Base-by-base conservation (phyloP, 352 stramenopile genomes). In the Phytophthora syringae region DNA sequence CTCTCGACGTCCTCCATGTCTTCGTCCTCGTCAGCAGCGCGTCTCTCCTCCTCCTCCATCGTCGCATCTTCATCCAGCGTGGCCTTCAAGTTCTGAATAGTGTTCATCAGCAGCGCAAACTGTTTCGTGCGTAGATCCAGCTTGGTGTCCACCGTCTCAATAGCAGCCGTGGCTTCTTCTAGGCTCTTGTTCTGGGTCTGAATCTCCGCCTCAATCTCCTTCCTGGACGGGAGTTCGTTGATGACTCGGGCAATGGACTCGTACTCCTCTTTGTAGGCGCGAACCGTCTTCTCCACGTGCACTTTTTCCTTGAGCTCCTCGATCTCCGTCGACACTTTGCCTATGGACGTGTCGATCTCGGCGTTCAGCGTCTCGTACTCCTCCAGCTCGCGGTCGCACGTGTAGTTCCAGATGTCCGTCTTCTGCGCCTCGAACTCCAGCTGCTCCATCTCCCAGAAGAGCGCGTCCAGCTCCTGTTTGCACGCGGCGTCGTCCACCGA, bases 241-340 rank as follows among this genome's bases (percentile, higher is more conserved):
- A 96, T 82, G 3, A 93, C 82, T 15, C 85, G 70, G 32, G 88
- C 86, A 50, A 93, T 87, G 16, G 84, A 91, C 64, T 96, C 88
- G 70, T 96, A 96, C 63, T 95, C 88, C 61, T 96, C 86, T 60
- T 96, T 96, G 68, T 95, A 95, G 27, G 79, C 80, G 7, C 86
- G 82, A 18, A 95, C 72, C 0, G 72, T 86, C 62, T 87, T 90
- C 55, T 96, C 86, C 22, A 84, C 75, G 39, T 84, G 79, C 51
- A 96, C 82, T 27, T 89, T 87, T 12, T 62, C 54, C 71, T 94
- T 92, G 43, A 96, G 82, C 47, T 86, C 61, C 48, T 94, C 78
- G 37, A 96, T 96, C 62, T 95, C 85, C 27, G 64, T 70, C 6
- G 76, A 67, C 21, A 86, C 86, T 37, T 84, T 86, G 27, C 45